phyloP scores from a whole-genome alignment of 768 basidiomycete species.

The Mycena epipterygia region DNA sequence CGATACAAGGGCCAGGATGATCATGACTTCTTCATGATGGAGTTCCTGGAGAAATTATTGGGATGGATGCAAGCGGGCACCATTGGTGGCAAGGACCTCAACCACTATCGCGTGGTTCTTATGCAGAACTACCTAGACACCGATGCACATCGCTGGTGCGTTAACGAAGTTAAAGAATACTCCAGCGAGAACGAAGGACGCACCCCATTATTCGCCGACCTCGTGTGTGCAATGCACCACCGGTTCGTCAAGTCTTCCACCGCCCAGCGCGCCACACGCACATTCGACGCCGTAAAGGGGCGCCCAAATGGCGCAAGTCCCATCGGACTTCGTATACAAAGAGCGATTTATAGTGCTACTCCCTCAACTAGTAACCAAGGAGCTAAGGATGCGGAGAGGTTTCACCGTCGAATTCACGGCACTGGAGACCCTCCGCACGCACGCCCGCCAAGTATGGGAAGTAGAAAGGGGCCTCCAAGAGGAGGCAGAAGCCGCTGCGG shows the following conservation, averaged over 20 bases:
- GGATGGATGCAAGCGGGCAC: background rate
- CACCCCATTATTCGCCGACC: background rate
- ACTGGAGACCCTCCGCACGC: background rate
- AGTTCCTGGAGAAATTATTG: constrained; percentile 5
- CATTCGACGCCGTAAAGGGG: background rate
- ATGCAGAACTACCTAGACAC: background rate
- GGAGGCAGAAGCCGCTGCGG: background rate
- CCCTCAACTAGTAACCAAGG: background rate
- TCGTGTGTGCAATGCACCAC: background rate
- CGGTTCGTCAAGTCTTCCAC: constrained; percentile 2
- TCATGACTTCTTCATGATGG: background rate
- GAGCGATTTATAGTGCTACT: background rate
- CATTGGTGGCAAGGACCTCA: background rate
- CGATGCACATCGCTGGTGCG: constrained; percentile 7
- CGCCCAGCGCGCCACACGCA: constrained; percentile 1
- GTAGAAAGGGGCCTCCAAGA: background rate
- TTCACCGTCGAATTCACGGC: constrained; percentile 3
- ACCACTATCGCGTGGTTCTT: background rate
- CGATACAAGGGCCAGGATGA: constrained; percentile 11
- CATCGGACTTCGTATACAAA: background rate
- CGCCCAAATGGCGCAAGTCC: background rate
- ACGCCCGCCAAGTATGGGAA: constrained; percentile 18
- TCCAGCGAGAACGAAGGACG: background rate
- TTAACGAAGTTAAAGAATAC: background rate
- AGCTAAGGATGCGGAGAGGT: background rate